phyloP scores from a whole-genome alignment of 1,284 basidiomycete genomes.

The Microbotryum lychnidis-dioicae region DNA sequence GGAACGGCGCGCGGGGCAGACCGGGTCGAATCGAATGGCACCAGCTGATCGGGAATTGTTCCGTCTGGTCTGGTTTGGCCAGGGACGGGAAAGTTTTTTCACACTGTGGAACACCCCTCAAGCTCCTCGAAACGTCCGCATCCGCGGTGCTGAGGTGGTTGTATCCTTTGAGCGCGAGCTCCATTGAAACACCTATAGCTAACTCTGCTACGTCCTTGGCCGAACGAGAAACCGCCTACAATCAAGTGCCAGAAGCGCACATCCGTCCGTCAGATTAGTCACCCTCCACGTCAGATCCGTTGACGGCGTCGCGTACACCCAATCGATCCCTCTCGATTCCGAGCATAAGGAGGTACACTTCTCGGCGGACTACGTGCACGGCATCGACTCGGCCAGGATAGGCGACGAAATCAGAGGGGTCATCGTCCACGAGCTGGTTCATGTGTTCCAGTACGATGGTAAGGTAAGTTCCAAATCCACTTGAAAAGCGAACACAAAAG shows the following conservation, averaged over 20 bases:
- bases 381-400: background rate
- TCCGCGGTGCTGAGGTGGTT: constrained; percentile 8
- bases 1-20: background rate
- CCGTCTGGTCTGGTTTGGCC: background rate
- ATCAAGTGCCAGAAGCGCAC: background rate
- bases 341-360: constrained; percentile 31
- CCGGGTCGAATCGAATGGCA: background rate
- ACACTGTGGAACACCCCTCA: background rate
- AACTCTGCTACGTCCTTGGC: background rate
- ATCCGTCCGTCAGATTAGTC: constrained; percentile 12
- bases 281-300: constrained; percentile 12
- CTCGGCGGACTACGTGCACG: constrained; percentile 15
- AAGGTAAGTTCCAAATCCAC: too few species aligned
- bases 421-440: constrained; percentile 30
- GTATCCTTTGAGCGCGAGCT: constrained; percentile 3
- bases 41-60: background rate
- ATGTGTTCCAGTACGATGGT: constrained; percentile 25
- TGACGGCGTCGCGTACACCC: constrained; percentile 30
- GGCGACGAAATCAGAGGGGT: constrained; percentile 22
- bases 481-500: too few species aligned
- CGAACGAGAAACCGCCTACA: background rate
- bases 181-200: background rate
- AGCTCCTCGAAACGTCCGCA: background rate
- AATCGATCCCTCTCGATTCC: constrained; percentile 15
- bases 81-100: constrained; percentile 4